Base-by-base conservation (phyloP, 75 land plant species). In the Selaginella tamariscina region DNA sequence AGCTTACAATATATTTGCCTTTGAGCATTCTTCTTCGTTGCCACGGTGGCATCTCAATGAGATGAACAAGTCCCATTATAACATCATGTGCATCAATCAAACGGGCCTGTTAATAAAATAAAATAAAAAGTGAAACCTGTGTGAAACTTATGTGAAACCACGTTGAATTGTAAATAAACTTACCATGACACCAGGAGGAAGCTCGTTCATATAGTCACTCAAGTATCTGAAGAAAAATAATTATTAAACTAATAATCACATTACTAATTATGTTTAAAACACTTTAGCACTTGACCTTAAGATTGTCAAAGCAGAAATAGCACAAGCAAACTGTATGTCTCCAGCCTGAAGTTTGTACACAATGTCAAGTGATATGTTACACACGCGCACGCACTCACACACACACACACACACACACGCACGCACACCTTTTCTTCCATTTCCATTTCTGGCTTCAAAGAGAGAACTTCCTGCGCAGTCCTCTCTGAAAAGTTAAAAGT, bases 41-140 rank as follows among this genome's bases (percentile, higher is more conserved):
- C 79, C 79, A 77, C 30, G 79, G 79, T 23, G 71, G 71, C 28
- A 24, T 49, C 63, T 73, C 79, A 27, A 77, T 68, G 15, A 77
- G 76, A 11, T 74, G 75, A 68, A 77, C 56, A 5, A 73, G 56
- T 2, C 59, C 56, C 79, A 77, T 77, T 24, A 77, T 64, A 27
- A 77, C 71, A 73, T 77, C 79, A 73, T 77, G 74, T 11, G 31
- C 44, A 54, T 72, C 79, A 54, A 77, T 55, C 66, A 77, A 32
- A 22, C 79, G 66, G 30, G 79, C 79, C 79, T 77, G 74, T 39
- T 39, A 5, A 39, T 39, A 39, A 15, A 5, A 5, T 15, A 39
- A 15, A 39, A 39, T 39, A 15, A 39, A 39, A 39, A 39, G 15
- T 39, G 15, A 39, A 5, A 39, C 49, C 49, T 39, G 49, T n/a